Base-by-base conservation (phyloP, 805 yeast genomes). In the Yarrowia divulgata region DNA sequence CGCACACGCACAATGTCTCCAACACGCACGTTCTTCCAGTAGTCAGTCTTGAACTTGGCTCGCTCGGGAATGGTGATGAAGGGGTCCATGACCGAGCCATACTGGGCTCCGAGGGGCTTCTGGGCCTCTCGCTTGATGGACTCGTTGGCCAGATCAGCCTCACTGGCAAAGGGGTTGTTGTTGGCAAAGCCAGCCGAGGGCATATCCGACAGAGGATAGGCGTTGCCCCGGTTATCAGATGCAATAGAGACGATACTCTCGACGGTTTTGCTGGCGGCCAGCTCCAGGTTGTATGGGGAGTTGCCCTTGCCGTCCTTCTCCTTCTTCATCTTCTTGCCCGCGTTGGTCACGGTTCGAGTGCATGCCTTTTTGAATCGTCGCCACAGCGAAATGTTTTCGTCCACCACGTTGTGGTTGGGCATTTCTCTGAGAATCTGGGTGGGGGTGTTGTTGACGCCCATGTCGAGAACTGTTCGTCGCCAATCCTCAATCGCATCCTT, bases 401-500 rank as follows among this genome's bases (percentile, higher is more conserved):
- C 82, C 0, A 80, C 75, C 12, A 87, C 89, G 74, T 90, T 90
- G 23, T 83, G 84, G 78, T 90, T 90, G 8, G 79, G 77, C 66
- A 87, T 72, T 12, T 90, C 88, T 10, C 78, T 74, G 49, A 90
- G 77, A 42, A 87, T 75, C 76, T 89, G 93, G 12, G 90, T 87
- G 16, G 87, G 84, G 1, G 90, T 85, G 75, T 88, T 89, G 77
- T 90, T 90, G 76, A 90, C 81, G 72, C 90, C 93, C 69, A 82
- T 79, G 76, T 90, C 96, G 54, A 87, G 85, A 1, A 82, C 73
- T 0, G 87, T 85, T 75, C 96, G 83, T 71, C 91, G 83, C 71
- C 85, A 88, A 77, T 90, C 96, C 78, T 90, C 96, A 73, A 90
- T 82, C 0, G 90, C 94, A 77, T 90, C 96, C 76, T 90, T 90